Conservation (phyloP, 768 basidiomycete genomes). For the Suillus sp. region DNA sequence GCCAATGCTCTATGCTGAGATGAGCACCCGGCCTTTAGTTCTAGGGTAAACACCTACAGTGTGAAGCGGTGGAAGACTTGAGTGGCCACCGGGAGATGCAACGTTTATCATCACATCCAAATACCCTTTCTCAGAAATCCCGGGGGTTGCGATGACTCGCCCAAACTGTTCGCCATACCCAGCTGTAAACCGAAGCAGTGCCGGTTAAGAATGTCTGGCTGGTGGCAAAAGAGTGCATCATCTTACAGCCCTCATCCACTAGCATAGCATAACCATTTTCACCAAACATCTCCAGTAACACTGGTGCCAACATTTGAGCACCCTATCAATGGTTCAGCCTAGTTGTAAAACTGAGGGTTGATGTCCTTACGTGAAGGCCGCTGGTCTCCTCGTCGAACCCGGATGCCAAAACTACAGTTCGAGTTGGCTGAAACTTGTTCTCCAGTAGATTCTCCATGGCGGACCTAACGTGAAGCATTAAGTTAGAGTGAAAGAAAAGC, state of each 20-base stretch:
- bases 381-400: conserved; percentile 80
- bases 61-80: conserved; percentile 79
- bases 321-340: conserved; percentile 42
- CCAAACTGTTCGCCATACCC: conserved; percentile 55
- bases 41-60: conserved; percentile 49
- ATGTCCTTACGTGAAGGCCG: conserved; percentile 44
- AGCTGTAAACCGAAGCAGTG: conserved; percentile 33
- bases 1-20: conserved; percentile 68
- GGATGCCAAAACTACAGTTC: conserved; percentile 63
- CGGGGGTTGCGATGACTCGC: conserved; percentile 59
- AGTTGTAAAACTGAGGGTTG: not conserved
- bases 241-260: conserved; percentile 84
- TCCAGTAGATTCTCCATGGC: conserved; percentile 66
- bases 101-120: conserved; percentile 67
- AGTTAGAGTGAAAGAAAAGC: not conserved
- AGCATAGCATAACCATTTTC: conserved; percentile 72
- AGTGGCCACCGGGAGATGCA: conserved; percentile 77
- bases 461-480: conserved; percentile 33
- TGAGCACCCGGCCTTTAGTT: conserved; percentile 9
- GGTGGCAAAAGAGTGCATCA: conserved; percentile 17
- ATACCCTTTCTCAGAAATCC: conserved; percentile 75
- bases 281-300: conserved; percentile 65
- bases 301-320: conserved; percentile 47
- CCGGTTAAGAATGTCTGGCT: conserved; percentile 5
- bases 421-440: conserved; percentile 63